phyloP scores from a whole-genome alignment of 257 asterid species.

The Nicotiana tabacum region DNA sequence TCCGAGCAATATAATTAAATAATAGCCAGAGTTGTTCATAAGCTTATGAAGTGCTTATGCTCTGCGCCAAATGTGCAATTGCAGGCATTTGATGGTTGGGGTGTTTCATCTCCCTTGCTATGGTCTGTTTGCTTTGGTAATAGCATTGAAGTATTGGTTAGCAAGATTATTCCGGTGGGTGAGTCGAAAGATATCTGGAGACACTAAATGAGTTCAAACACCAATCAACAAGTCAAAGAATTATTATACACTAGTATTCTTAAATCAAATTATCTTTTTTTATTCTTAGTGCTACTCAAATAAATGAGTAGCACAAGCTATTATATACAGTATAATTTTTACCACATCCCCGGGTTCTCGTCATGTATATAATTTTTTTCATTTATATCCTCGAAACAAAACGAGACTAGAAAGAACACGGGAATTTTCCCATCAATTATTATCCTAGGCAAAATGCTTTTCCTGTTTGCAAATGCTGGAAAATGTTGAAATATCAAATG shows the following conservation, averaged over 20 bases:
- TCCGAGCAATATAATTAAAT: neutral
- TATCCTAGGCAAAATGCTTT: neutral
- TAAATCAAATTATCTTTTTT: neutral
- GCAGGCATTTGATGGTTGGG: slow-evolving; percentile 65
- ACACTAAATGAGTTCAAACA: neutral
- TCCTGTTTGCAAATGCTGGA: neutral
- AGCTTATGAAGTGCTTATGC: neutral
- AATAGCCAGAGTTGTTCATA: neutral
- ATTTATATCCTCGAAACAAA: neutral
- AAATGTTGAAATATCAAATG: neutral
- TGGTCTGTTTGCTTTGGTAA: slow-evolving; percentile 36
- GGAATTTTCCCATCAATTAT: neutral
- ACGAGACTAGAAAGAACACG: neutral
- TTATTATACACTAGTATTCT: neutral
- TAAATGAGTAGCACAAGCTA: slow-evolving; percentile 2
- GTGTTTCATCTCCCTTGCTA: slow-evolving; percentile 54
- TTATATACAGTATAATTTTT: neutral
- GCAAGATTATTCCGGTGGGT: slow-evolving; percentile 19
- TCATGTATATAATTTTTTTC: neutral
- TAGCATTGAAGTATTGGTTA: slow-evolving; percentile 29
- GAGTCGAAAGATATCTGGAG: neutral
- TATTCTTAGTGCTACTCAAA: neutral
- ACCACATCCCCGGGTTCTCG: neutral
- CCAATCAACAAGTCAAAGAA: neutral
- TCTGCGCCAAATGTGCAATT: slow-evolving; percentile 8